These are phyloP conservation scores for Fraxinus paxiana DNA, from an alignment of 305 asterid genomes.

Conservation along the genomic window DNA sequence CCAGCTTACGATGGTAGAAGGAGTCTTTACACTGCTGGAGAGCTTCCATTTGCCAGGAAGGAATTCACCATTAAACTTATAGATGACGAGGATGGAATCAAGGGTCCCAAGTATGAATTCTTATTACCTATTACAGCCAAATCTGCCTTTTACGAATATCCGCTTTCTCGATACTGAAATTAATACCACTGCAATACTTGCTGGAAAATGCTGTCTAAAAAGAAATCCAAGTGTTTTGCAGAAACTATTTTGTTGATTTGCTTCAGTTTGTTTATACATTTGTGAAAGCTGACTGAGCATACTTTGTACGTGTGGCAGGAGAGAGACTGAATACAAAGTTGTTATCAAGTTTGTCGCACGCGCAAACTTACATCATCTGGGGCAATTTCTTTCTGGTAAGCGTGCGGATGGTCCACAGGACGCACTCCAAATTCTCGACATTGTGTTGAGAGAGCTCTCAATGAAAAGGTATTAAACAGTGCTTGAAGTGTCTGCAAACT, in stretches of 20 bases:
- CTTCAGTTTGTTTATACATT: not conserved
- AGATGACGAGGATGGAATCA: slow-evolving; percentile 75
- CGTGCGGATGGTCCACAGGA: slow-evolving; percentile 91
- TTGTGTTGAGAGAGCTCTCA: slow-evolving; percentile 89
- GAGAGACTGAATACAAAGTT: slow-evolving; percentile 75
- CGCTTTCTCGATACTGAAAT: not conserved
- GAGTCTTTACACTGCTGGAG: slow-evolving; percentile 93
- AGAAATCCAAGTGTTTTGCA: not conserved
- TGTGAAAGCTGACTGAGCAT: not conserved
- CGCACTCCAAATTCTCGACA: slow-evolving; percentile 90
- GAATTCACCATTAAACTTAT: slow-evolving; percentile 73
- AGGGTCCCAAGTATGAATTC: slow-evolving; percentile 72
- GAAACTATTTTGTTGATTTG: not conserved
- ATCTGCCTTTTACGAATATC: slow-evolving; percentile 1
- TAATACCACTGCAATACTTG: not conserved
- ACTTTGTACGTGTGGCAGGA: slow-evolving; percentile 43
- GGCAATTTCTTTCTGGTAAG: slow-evolving; percentile 89
- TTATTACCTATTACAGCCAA: slow-evolving; percentile 14
- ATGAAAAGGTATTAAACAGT: slow-evolving; percentile 52
- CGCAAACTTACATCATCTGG: slow-evolving; percentile 82
- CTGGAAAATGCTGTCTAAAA: not conserved
- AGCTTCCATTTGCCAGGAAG: slow-evolving; percentile 89
- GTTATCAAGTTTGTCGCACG: slow-evolving; percentile 76
- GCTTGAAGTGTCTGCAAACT: not conserved
- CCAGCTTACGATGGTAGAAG: slow-evolving; percentile 98